Evolutionary conservation across 345 rosid species (phyloP).

Genomic region (Populus deltoides): DNA sequence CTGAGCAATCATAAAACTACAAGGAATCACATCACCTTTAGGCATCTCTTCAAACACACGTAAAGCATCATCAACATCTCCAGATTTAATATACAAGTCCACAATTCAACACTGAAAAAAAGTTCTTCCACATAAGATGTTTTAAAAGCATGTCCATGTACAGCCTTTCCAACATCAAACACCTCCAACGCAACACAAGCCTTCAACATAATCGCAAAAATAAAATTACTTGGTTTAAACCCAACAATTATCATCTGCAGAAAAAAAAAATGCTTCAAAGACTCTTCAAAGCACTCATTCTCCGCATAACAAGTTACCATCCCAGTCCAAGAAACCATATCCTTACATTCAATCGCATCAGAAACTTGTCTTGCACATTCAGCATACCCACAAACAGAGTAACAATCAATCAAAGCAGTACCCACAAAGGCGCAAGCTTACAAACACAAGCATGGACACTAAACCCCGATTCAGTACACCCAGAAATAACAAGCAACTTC

Average conservation of each 20-base stretch:
- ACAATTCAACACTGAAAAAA: constrained; percentile 61
- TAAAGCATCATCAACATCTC: constrained; percentile 43
- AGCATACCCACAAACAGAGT: constrained; percentile 53
- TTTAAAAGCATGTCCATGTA: constrained; percentile 70
- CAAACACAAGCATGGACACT: constrained; percentile 57
- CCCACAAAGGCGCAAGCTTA: constrained; percentile 85
- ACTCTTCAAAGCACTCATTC: constrained; percentile 53
- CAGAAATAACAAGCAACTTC: constrained; percentile 55
- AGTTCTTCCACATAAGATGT: constrained; percentile 50
- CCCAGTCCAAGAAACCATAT: constrained; percentile 83
- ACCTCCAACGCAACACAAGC: constrained; percentile 62
- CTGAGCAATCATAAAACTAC: constrained; percentile 91
- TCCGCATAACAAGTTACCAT: constrained; percentile 71
- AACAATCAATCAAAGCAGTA: constrained; percentile 71
- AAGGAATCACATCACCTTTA: constrained; percentile 63
- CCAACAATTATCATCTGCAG: constrained; percentile 58
- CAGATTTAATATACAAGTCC: constrained; percentile 56
- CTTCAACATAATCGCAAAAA: constrained; percentile 63
- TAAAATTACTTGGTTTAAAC: constrained; percentile 60
- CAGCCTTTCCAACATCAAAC: constrained; percentile 44
- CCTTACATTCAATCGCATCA: constrained; percentile 58
- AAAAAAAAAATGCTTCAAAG: constrained; percentile 38
- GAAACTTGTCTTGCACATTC: constrained; percentile 55
- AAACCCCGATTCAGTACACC: constrained; percentile 43
- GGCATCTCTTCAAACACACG: constrained; percentile 71